Evolutionary conservation across 805 yeast genomes (phyloP), one percentile per base, ranked within the genome.

Genomic region (Pichia gijzeniarum): DNA sequence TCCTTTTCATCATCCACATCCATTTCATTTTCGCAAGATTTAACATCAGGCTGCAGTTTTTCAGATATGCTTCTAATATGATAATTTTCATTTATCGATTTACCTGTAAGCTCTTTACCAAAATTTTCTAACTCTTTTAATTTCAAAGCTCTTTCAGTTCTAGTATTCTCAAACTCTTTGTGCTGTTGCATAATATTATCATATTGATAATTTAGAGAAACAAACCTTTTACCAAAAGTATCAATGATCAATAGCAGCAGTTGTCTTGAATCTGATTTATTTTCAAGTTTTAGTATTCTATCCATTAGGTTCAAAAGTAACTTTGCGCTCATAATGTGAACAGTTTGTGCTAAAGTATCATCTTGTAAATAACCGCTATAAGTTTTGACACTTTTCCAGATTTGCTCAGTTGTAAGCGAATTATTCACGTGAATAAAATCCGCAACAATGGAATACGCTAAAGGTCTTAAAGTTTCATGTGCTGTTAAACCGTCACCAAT

Each of bases 311-410:
- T 95, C 50, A 91, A 65, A 28, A 93, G 65, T 28, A 93, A 69
- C 64, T 90, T 91, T 2, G 97, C 96, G 65, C 96, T 85, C 97
- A 93, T 89, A 9, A 90, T 85, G 62, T 95, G 98, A 32, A 90
- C 96, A 6, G 95, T 85, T 49, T 87, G 73, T 1, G 95, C 93
- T 51, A 93, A 67, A 0, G 90, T 69, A 51, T 78, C 80, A 59
- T 95, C 98, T 54, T 84, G 83, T 50, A 93, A 68, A 53, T 88
- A 80, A 25, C 74, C 76, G 57, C 95, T 83, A 59, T 88, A 93
- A 46, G 87, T 82, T 37, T 73, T 76, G 4, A 95, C 91, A 0
- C 96, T 86, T 47, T 83, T 80, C 82, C 95, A 82, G 10, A 93
- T 83, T 59, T 88, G 96, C 34, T 77, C 79, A 2, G 90, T 77